Evolutionary conservation across 1,284 basidiomycete species (phyloP).

Genomic region (Irpex lacteus): DNA sequence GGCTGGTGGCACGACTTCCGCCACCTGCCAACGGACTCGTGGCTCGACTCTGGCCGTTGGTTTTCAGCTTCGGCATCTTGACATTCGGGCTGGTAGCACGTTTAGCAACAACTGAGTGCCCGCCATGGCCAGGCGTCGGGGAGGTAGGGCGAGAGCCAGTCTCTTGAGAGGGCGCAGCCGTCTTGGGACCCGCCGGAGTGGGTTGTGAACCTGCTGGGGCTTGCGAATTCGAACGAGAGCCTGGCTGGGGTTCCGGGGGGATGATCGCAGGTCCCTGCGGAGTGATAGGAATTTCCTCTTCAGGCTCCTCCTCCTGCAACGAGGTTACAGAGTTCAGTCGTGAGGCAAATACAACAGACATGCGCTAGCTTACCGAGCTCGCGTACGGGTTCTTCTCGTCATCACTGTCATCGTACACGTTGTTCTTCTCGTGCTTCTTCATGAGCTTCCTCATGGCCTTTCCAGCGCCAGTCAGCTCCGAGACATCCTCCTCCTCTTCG

Average conservation of each 20-base stretch:
- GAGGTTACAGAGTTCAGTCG: constrained; percentile 5
- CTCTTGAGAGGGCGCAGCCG: constrained; percentile 24
- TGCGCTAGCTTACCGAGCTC: constrained; percentile 54
- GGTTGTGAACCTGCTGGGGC: constrained; percentile 24
- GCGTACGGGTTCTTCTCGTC: constrained; percentile 81
- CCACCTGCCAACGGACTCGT: constrained; percentile 48
- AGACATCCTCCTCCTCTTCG: constrained; percentile 65
- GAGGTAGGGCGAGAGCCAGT: constrained; percentile 54
- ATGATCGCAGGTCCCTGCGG: constrained; percentile 59
- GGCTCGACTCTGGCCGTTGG: constrained; percentile 45
- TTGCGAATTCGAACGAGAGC: constrained; percentile 31
- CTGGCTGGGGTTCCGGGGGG: constrained; percentile 38
- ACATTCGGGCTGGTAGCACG: constrained; percentile 68
- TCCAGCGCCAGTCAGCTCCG: constrained; percentile 61
- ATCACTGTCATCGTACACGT: constrained; percentile 80
- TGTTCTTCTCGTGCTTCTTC: constrained; percentile 69
- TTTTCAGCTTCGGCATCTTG: constrained; percentile 57
- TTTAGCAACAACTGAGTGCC: constrained; percentile 77
- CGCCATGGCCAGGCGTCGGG: constrained; percentile 54
- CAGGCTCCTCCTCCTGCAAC: constrained; percentile 63
- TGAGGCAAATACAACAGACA: constrained; percentile 6
- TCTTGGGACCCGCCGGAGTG: constrained; percentile 31
- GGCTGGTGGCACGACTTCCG: constrained; percentile 44
- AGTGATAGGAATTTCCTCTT: constrained; percentile 50
- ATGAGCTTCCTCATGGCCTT: constrained; percentile 79